Base-by-base conservation (phyloP, 805 yeast genomes). In the Candida dajiaensis region DNA sequence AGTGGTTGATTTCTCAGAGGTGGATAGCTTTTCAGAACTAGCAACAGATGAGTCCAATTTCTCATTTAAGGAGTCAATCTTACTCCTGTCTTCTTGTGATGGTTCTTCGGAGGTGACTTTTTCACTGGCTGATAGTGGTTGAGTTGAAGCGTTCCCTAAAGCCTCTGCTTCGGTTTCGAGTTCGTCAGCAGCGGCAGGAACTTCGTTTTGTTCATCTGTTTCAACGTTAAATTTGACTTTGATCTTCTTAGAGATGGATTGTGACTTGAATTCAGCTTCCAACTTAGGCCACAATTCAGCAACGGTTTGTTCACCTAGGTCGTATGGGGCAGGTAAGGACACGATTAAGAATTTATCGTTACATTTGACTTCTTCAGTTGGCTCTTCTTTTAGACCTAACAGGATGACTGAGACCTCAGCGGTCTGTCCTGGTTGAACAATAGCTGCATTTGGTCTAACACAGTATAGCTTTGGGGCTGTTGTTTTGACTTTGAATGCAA, bases 401-500 rank as follows among this genome's bases (percentile, higher is more conserved):
- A 89, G 80, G 58, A 89, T 88, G 58, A 94, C 83, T 41, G 90
- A 78, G 44, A 94, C 86, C 46, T 85, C 80, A 44, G 82, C 68
- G 21, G 81, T 65, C 53, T 78, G 77, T 31, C 95, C 94, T 13
- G 98, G 90, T 25, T 72, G 73, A 47, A 94, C 73, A 31, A 84
- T 66, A 15, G 94, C 80, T 49, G 97, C 92, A 66, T 90, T 94
- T 52, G 99, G 99, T 70, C 97, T 84, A 44, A 94, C 98, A 67
- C 96, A 88, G 73, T 90, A 77, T 67, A 88, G 73, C 67, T 88
- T 90, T 50, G 99, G 99, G 10, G 98, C 97, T 7, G 99, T 94
- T 40, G 99, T 92, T 71, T 92, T 94, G 62, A 94, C 97, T 72
- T 94, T 94, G 76, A 89, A 94, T 26, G 96, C 97, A 40, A 82